phyloP scores from a whole-genome alignment of 163 green algal genomes.

The Trebouxiophyceae sp. region DNA sequence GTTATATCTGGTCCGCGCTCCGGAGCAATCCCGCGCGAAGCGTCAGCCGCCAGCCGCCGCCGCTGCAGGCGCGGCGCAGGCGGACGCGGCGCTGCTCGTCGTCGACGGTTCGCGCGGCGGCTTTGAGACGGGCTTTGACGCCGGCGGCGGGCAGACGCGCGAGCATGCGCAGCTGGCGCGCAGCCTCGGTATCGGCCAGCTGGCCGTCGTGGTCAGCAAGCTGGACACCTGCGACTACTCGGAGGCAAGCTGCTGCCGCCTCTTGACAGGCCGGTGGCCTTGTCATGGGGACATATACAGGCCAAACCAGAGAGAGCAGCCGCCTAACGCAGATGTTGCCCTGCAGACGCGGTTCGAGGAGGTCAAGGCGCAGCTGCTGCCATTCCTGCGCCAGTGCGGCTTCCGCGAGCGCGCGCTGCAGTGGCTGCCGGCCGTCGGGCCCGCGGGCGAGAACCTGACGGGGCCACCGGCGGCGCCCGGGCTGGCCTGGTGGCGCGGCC shows the following conservation, averaged over 20 bases:
- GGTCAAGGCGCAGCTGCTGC: slow-evolving; percentile 61
- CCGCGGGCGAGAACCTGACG: slow-evolving; percentile 77
- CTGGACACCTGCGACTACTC: slow-evolving; percentile 78
- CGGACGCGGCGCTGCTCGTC: slow-evolving; percentile 90
- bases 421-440: slow-evolving; percentile 77
- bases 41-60: too few relatives aligned
- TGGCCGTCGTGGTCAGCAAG: slow-evolving; percentile 93
- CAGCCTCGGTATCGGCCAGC: slow-evolving; percentile 81
- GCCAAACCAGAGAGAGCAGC: too few relatives aligned
- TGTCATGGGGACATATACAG: too few relatives aligned
- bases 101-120: slow-evolving; percentile 84
- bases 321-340: too few relatives aligned
- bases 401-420: slow-evolving; percentile 59
- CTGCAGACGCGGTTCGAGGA: slow-evolving; percentile 67
- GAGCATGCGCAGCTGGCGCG: slow-evolving; percentile 92
- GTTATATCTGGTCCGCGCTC: too few relatives aligned
- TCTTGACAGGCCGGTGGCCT: too few relatives aligned
- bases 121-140: slow-evolving; percentile 93
- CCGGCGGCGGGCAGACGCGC: slow-evolving; percentile 80
- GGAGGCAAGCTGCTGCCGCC: too few relatives aligned
- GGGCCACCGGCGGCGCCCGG: slow-evolving; percentile 25
- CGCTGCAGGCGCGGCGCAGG: slow-evolving; percentile 67
- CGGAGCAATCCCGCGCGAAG: too few relatives aligned
- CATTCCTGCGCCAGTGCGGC: slow-evolving; percentile 73
- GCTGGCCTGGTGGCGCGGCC: slow-evolving; percentile 44